Conservation (phyloP, 306 rosid species). For the Sophora flavescens region DNA sequence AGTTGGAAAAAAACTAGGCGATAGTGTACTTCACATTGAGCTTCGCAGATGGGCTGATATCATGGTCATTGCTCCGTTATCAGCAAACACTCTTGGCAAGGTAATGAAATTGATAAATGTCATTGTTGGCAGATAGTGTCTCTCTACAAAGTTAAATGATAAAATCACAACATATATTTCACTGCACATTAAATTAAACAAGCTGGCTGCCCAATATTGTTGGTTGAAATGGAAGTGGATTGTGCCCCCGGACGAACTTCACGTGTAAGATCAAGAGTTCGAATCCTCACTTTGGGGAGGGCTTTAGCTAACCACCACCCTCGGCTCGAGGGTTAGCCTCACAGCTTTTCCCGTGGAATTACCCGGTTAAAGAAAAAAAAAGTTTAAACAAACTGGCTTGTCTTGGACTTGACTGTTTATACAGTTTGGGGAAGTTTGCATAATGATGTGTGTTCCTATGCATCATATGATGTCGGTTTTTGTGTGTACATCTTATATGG, state of each 20-base stretch:
- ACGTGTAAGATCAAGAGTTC: no score
- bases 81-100: conserved; percentile 98
- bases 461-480: conserved; percentile 23
- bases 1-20: conserved; percentile 92
- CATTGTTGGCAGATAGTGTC: conserved; percentile 20
- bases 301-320: no score
- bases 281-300: no score
- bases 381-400: not conserved
- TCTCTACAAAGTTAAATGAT: conserved; percentile 8
- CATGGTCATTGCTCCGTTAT: conserved; percentile 93
- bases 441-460: not conserved
- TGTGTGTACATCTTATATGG: conserved; percentile 17
- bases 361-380: no score
- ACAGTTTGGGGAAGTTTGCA: not conserved
- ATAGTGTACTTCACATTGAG: conserved; percentile 93
- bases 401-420: conserved; percentile 10
- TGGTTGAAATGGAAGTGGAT: no score
- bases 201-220: not conserved
- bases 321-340: no score
- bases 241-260: no score
- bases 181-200: conserved; percentile 6
- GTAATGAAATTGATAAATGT: conserved; percentile 52
- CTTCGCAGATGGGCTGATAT: conserved; percentile 98
- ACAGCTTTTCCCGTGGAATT: no score
- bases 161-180: not conserved